Percentiles rank a stretch among this genome's conserved stretches.
These are phyloP conservation scores for Apiospora rasikravindrae DNA, from an alignment of 2,329 filamentous ascomycete species.

Conservation along the genomic window DNA sequence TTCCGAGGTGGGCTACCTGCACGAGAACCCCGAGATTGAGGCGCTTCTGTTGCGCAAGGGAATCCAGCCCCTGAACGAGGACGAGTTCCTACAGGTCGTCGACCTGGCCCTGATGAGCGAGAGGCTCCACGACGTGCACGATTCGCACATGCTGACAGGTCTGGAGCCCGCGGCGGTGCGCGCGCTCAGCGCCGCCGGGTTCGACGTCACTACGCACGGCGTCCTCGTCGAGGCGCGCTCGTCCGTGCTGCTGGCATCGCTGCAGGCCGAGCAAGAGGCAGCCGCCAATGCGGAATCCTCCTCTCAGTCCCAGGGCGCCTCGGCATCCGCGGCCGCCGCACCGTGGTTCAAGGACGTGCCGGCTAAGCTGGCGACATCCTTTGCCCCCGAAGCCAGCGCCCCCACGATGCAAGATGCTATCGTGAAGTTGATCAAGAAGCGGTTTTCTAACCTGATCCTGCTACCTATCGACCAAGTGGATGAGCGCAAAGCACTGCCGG, in stretches of 20 bases:
- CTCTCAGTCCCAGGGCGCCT: neutral
- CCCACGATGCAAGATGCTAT: slow-evolving; percentile 28
- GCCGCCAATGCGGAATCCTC: neutral
- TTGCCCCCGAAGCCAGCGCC: neutral
- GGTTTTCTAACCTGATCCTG: slow-evolving; percentile 27
- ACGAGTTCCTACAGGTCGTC: slow-evolving; percentile 29
- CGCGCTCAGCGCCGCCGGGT: neutral
- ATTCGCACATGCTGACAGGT: slow-evolving; percentile 29
- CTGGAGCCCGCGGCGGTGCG: slow-evolving; percentile 35
- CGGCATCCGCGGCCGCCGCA: too few species aligned
- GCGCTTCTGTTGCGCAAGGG: slow-evolving; percentile 28
- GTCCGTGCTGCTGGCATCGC: slow-evolving; percentile 25
- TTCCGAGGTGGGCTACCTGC: slow-evolving; percentile 38
- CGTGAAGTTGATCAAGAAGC: slow-evolving; percentile 19
- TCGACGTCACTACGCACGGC: neutral
- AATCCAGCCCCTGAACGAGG: slow-evolving; percentile 29
- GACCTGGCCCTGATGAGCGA: slow-evolving; percentile 36
- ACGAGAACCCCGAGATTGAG: slow-evolving; percentile 36
- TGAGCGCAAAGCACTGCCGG: slow-evolving; percentile 25
- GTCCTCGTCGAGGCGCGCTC: slow-evolving; percentile 28
- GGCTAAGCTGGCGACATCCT: slow-evolving; percentile 16
- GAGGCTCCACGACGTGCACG: slow-evolving; percentile 26
- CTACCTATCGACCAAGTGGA: slow-evolving; percentile 27
- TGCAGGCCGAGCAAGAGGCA: neutral
- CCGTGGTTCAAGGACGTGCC: slow-evolving; percentile 25